Base-by-base conservation (phyloP, 202 grass and related monocot genomes). In the Carex arenaria region DNA sequence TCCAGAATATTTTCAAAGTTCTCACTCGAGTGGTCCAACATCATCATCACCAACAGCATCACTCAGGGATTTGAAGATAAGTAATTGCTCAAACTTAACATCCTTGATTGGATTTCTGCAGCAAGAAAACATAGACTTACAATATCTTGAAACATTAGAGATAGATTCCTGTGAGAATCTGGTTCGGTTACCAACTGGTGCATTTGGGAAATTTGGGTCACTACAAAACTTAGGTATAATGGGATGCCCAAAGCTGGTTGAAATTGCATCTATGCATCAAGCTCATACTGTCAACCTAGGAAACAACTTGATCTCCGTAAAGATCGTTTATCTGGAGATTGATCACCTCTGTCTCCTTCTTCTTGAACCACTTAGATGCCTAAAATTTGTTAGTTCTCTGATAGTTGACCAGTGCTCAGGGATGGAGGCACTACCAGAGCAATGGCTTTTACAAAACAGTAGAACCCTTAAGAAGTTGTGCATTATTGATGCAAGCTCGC, bases 371-470 rank as follows among this genome's bases (percentile, higher is more conserved):
- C 6, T 68, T 9, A 68, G 14, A 10, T 40, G 65, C 7, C 34
- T 68, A 4, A 70, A 3, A 70, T 70, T 70, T 73, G 43, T 73
- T 17, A 28, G 43, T 0, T 28, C 4, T 7, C 1, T 43, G 42
- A 9, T 0, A 0, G 10, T 53, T 52, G 0, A 3, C 1, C 1
- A 28, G 3, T 73, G 70, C 4, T 73, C 10, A 6, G 45, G 20
- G 2, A 52, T 52, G 43, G 20, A 52, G 20, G 45, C 42, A 2
- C 51, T 73, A 20, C 70, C 43, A 6, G 43, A 73, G 70, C 43
- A 51, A 15, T 73, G 70, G 70, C 49, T 73, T 20, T 11, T 73
- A 12, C 70, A 73, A 73, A 73, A 73, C 70, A 73, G 22, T 11
- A 52, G 19, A 15, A 52, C 70, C 20, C 70, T 73, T 2, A 11